Percentiles rank a stretch among this genome's conserved stretches.
Evolutionary conservation across 495 filamentous ascomycete species (phyloP).

Genomic region (Penicillium canescens): DNA sequence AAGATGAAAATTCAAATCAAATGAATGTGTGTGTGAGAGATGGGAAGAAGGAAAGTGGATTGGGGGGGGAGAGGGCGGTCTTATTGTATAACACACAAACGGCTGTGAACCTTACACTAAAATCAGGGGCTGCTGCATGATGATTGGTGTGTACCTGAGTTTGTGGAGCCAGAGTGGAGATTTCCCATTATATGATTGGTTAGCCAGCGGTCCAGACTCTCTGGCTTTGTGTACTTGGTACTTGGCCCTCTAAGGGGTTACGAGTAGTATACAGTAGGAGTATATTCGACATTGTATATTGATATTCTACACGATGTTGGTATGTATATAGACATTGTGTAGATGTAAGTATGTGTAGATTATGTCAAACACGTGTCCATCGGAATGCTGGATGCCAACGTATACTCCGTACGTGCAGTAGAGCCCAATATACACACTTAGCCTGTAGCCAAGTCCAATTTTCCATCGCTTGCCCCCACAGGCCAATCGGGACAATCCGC

Average conservation of each 20-base stretch:
- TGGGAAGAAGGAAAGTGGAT: conserved; percentile 19
- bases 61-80: conserved; percentile 12
- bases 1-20: conserved; percentile 16
- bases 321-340: not conserved
- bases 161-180: conserved; percentile 11
- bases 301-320: no score
- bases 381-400: conserved; percentile 12
- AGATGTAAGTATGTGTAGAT: no score
- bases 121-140: conserved; percentile 7
- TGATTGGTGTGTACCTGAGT: conserved; percentile 10
- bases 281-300: no score
- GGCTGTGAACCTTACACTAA: not conserved
- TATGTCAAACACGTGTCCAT: conserved; percentile 15
- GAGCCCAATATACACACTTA: conserved; percentile 2
- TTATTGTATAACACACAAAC: conserved; percentile 6
- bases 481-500: conserved; percentile 16
- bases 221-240: no score
- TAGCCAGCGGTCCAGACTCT: conserved; percentile 2
- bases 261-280: no score
- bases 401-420: not conserved
- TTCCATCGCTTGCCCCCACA: conserved; percentile 16
- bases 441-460: not conserved
- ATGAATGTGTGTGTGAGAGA: conserved; percentile 27
- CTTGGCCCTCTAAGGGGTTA: no score
- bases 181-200: conserved; percentile 6